Percentiles rank a stretch among this genome's conserved stretches.
Conservation (phyloP, 2,329 filamentous ascomycete genomes). For the Aphanoascus verrucosus region DNA sequence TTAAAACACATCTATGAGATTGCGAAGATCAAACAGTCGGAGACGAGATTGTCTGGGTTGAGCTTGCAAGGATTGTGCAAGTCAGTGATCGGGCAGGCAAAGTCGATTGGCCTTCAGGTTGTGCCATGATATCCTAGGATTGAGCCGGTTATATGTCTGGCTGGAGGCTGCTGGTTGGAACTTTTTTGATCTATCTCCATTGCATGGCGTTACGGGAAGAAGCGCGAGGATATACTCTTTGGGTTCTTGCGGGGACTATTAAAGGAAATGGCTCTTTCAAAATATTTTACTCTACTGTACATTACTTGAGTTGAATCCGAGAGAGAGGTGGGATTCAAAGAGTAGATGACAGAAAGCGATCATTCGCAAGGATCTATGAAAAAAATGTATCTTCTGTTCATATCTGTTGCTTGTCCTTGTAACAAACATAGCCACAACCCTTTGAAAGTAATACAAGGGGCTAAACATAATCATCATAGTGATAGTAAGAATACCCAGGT, state of each 20-base stretch:
- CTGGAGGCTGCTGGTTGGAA: not conserved
- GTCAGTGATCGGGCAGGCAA: constrained; percentile 63
- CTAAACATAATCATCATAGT: too few species aligned
- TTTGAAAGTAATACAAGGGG: too few species aligned
- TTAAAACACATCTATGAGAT: constrained; percentile 97
- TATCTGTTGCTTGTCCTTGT: too few species aligned
- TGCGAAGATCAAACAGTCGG: constrained; percentile 84
- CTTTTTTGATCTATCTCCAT: not conserved
- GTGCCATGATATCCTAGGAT: constrained; percentile 43
- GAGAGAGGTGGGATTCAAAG: too few species aligned
- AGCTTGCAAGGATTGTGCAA: constrained; percentile 61
- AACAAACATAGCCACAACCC: too few species aligned
- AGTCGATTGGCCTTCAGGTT: constrained; percentile 63
- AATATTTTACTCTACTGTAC: too few species aligned
- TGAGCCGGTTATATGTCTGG: not conserved
- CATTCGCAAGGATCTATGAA: too few species aligned
- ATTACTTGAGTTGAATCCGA: too few species aligned
- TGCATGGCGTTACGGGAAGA: constrained; percentile 13
- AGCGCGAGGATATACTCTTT: not conserved
- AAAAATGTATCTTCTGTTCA: too few species aligned
- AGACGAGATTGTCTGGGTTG: constrained; percentile 61
- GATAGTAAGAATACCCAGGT: not conserved
- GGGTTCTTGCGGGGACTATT: too few species aligned
- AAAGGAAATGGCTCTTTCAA: too few species aligned
- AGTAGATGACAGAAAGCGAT: too few species aligned